Evolutionary conservation across 164 flowering plant genomes (phyloP).

Genomic region (Nymphaea thermarum): DNA sequence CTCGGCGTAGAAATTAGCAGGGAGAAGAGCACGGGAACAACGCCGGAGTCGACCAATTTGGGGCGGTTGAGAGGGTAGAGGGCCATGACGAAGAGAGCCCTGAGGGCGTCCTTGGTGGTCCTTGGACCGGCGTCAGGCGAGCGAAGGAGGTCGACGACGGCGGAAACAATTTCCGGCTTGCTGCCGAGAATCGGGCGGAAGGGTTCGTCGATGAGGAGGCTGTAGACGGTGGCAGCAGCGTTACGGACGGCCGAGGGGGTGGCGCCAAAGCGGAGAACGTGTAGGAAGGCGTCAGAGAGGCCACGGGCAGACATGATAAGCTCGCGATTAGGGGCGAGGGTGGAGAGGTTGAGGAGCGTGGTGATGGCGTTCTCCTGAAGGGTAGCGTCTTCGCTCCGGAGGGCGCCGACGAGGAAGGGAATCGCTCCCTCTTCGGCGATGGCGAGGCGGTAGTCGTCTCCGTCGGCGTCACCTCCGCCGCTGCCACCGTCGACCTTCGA

Average conservation of each 20-base stretch:
- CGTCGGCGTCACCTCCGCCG: too few relatives aligned
- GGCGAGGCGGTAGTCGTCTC: slow-evolving; percentile 37
- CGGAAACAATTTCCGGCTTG: slow-evolving; percentile 63
- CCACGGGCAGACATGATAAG: slow-evolving; percentile 62
- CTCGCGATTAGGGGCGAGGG: slow-evolving; percentile 26
- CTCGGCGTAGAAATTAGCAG: slow-evolving; percentile 44
- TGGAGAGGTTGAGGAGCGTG: slow-evolving; percentile 77
- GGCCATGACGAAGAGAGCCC: slow-evolving; percentile 68
- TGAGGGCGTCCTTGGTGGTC: slow-evolving; percentile 65
- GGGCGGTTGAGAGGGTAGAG: slow-evolving; percentile 51
- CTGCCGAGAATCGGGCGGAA: slow-evolving; percentile 69
- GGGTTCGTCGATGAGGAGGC: slow-evolving; percentile 46
- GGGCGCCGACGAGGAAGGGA: slow-evolving; percentile 48
- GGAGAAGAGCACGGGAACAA: slow-evolving; percentile 39
- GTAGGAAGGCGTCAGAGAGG: slow-evolving; percentile 74
- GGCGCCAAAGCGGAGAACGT: slow-evolving; percentile 44
- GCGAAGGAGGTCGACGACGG: slow-evolving; percentile 40
- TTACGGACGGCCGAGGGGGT: slow-evolving; percentile 47
- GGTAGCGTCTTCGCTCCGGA: slow-evolving; percentile 31
- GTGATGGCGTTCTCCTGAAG: slow-evolving; percentile 82
- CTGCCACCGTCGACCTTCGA: slow-evolving; percentile 43
- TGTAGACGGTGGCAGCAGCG: slow-evolving; percentile 61
- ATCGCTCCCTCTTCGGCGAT: slow-evolving; percentile 65
- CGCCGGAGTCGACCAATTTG: slow-evolving; percentile 50
- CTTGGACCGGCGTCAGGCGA: slow-evolving; percentile 25